These are phyloP conservation scores for Imleria badia DNA, from an alignment of 768 basidiomycete species.

Conservation along the genomic window DNA sequence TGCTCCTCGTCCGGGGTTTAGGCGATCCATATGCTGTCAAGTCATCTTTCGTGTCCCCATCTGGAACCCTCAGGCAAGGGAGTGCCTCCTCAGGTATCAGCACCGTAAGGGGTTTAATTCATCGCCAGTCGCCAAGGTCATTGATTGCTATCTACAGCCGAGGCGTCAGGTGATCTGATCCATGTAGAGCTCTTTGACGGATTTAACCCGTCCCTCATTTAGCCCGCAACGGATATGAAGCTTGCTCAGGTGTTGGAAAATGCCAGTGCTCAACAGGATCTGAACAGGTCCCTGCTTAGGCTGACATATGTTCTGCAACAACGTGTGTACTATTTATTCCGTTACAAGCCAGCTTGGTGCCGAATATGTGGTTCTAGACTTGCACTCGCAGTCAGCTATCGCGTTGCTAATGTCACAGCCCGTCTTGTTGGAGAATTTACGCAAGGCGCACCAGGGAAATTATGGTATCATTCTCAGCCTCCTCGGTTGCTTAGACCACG, in stretches of 20 bases:
- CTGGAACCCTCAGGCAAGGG: conserved; percentile 14
- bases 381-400: conserved; percentile 79
- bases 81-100: conserved; percentile 39
- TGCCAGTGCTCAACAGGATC: conserved; percentile 77
- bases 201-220: conserved; percentile 10
- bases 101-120: conserved; percentile 41
- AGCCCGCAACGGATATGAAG: conserved; percentile 53
- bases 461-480: conserved; percentile 90
- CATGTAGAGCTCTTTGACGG: not conserved
- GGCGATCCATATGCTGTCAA: conserved; percentile 74
- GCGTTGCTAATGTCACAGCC: conserved; percentile 82
- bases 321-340: conserved; percentile 42
- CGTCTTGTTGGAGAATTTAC: conserved; percentile 76
- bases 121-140: not conserved
- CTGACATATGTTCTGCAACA: conserved; percentile 81
- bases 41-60: conserved; percentile 16
- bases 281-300: conserved; percentile 70
- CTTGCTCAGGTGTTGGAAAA: conserved; percentile 69
- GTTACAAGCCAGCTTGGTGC: not conserved
- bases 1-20: conserved; percentile 58
- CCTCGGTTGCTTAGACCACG: conserved; percentile 89
- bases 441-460: conserved; percentile 89
- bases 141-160: conserved; percentile 17
- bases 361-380: conserved; percentile 42
- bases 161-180: conserved; percentile 29